phyloP scores from a whole-genome alignment of 495 filamentous ascomycete genomes.

The Thermochaetoides thermophila region DNA sequence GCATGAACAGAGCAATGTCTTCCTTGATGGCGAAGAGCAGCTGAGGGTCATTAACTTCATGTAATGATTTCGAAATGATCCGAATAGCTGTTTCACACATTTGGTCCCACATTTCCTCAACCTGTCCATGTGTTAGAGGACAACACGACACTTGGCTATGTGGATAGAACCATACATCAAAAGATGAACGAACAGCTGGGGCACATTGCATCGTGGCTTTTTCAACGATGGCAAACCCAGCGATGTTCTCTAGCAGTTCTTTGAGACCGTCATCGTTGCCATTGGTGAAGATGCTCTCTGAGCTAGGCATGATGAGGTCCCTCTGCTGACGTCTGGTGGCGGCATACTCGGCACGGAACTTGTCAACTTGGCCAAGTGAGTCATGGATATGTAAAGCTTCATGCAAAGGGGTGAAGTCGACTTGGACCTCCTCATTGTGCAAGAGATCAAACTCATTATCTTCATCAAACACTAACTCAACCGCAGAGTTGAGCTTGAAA shows the following conservation, averaged over 20 bases:
- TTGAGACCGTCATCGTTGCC: constrained; percentile 54
- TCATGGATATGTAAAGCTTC: constrained; percentile 96
- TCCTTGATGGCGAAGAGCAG: constrained; percentile 82
- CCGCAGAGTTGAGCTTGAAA: constrained; percentile 89
- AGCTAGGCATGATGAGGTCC: constrained; percentile 65
- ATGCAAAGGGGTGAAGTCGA: constrained; percentile 88
- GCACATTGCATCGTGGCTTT: constrained; percentile 80
- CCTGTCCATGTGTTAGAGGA: constrained; percentile 35
- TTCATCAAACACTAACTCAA: constrained; percentile 90
- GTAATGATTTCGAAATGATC: constrained; percentile 62
- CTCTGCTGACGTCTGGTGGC: constrained; percentile 81
- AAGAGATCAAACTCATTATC: constrained; percentile 87
- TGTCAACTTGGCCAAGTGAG: constrained; percentile 80
- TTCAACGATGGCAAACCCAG: constrained; percentile 94
- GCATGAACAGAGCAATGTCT: constrained; percentile 82
- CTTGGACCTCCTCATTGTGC: constrained; percentile 82
- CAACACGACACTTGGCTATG: no score
- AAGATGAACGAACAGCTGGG: constrained; percentile 62
- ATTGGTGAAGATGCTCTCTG: constrained; percentile 61
- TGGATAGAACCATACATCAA: constrained; percentile 80
- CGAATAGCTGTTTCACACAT: constrained; percentile 81
- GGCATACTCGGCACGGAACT: constrained; percentile 80
- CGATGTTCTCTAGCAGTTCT: constrained; percentile 79
- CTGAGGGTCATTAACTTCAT: constrained; percentile 68
- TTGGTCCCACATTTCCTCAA: constrained; percentile 95